These are phyloP conservation scores for Podaxis mareebaensis DNA, from an alignment of 768 basidiomycete species.

Conservation along the genomic window DNA sequence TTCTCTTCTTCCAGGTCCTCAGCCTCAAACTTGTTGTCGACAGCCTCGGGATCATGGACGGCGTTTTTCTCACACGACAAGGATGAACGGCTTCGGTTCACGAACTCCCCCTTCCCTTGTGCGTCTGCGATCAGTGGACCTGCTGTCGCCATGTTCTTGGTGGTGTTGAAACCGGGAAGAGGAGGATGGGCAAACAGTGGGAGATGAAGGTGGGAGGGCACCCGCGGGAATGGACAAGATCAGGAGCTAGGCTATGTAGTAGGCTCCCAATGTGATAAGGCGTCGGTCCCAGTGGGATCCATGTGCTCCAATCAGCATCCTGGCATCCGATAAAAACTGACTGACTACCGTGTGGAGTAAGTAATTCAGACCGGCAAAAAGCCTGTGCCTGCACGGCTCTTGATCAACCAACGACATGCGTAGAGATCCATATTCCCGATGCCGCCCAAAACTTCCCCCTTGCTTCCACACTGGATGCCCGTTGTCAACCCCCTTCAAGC, in stretches of 20 bases:
- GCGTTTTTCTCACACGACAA: slow-evolving; percentile 19
- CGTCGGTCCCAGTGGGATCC: neutral
- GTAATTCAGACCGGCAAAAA: slow-evolving; percentile 10
- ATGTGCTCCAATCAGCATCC: slow-evolving; percentile 7
- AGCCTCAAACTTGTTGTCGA: slow-evolving; percentile 21
- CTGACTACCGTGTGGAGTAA: slow-evolving; percentile 4
- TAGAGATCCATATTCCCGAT: too few species aligned
- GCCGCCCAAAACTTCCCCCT: too few species aligned
- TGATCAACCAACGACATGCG: too few species aligned
- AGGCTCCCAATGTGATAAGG: neutral
- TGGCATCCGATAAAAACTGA: neutral
- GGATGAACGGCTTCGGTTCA: slow-evolving; percentile 1
- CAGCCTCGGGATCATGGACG: slow-evolving; percentile 24
- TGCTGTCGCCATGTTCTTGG: slow-evolving; percentile 6
- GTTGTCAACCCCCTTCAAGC: too few species aligned
- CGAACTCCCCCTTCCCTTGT: neutral
- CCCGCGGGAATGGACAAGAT: neutral
- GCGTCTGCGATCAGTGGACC: neutral
- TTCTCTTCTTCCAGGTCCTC: slow-evolving; percentile 22
- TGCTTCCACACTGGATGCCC: too few species aligned
- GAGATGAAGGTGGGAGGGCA: neutral
- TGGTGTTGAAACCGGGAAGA: slow-evolving; percentile 3
- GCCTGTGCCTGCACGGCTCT: neutral
- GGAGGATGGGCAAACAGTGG: neutral
- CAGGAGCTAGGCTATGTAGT: neutral